phyloP scores from a whole-genome alignment of 108 stramenopile species.

The Nannochloropsis gaditana region DNA sequence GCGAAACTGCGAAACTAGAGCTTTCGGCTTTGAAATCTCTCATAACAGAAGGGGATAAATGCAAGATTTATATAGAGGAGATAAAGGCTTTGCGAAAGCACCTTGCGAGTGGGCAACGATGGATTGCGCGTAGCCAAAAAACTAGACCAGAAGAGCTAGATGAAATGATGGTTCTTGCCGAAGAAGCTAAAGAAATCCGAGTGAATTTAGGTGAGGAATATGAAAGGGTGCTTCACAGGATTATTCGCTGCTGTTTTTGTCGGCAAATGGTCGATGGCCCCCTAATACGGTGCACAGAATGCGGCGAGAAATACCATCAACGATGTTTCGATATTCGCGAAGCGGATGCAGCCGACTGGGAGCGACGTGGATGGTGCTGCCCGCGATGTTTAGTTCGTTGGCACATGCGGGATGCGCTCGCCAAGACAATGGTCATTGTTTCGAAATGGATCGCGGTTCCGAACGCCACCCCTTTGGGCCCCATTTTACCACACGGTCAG shows the following conservation, averaged over 20 bases:
- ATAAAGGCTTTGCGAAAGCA: slow-evolving; percentile 35
- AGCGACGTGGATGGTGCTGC: neutral
- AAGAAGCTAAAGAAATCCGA: slow-evolving; percentile 44
- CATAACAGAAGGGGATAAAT: slow-evolving; percentile 38
- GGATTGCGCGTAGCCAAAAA: slow-evolving; percentile 41
- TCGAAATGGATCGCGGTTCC: neutral
- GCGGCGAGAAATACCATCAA: slow-evolving; percentile 42
- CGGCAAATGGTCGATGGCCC: slow-evolving; percentile 36
- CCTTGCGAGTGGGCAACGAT: slow-evolving; percentile 27
- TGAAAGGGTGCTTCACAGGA: slow-evolving; percentile 43
- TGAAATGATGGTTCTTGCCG: slow-evolving; percentile 45
- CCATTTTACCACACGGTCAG: neutral
- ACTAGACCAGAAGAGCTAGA: slow-evolving; percentile 45
- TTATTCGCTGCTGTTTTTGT: slow-evolving; percentile 44
- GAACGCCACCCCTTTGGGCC: neutral
- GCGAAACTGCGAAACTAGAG: slow-evolving; percentile 22
- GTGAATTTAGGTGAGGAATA: slow-evolving; percentile 41
- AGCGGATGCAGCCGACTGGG: slow-evolving; percentile 28
- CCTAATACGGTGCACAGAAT: slow-evolving; percentile 37
- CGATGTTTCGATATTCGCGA: slow-evolving; percentile 33
- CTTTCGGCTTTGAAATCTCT: slow-evolving; percentile 32
- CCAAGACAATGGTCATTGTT: slow-evolving; percentile 16
- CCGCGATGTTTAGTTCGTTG: slow-evolving; percentile 15
- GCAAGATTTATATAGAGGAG: slow-evolving; percentile 38
- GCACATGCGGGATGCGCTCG: slow-evolving; percentile 8